These are phyloP conservation scores for Rhizopogon sp. DNA, from an alignment of 768 basidiomycete genomes.

Conservation along the genomic window DNA sequence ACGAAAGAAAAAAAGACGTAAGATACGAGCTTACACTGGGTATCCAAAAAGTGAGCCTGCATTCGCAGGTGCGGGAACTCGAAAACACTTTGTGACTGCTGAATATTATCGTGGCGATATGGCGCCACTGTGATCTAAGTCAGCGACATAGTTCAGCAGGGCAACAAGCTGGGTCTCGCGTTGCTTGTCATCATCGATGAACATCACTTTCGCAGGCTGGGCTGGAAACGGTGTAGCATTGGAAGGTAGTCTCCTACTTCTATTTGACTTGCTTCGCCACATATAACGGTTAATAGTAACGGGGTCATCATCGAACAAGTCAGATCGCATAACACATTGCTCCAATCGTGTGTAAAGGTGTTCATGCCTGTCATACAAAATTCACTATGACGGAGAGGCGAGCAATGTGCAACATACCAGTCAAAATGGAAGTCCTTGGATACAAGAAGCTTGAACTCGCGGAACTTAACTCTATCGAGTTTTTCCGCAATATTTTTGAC, in stretches of 20 bases:
- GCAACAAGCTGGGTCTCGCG: too few relatives aligned
- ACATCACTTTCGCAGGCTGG: slow-evolving; percentile 10
- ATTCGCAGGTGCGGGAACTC: slow-evolving; percentile 56
- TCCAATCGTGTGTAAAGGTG: slow-evolving; percentile 21
- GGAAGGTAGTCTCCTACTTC: slow-evolving; percentile 36
- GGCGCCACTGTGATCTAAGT: slow-evolving; percentile 55
- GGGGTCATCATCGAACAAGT: too few relatives aligned
- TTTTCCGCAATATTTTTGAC: slow-evolving; percentile 50
- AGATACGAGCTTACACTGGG: slow-evolving; percentile 49
- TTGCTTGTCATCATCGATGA: too few relatives aligned
- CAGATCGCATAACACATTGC: too few relatives aligned
- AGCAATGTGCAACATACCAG: slow-evolving; percentile 28
- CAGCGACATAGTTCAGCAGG: background rate
- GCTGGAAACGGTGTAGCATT: slow-evolving; percentile 21
- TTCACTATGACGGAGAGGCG: background rate
- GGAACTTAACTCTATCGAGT: slow-evolving; percentile 25
- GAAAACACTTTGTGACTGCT: slow-evolving; percentile 69
- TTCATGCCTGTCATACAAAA: slow-evolving; percentile 37
- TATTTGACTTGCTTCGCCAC: slow-evolving; percentile 48
- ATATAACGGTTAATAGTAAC: slow-evolving; percentile 20
- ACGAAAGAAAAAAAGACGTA: too few relatives aligned
- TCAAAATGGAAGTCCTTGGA: slow-evolving; percentile 42
- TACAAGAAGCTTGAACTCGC: slow-evolving; percentile 35
- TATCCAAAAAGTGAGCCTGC: slow-evolving; percentile 52
- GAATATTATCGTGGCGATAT: slow-evolving; percentile 64